Evolutionary conservation across 139 green algal species (phyloP), one percentile per base, ranked within the genome.

Genomic region (Chlamydomonas asymmetrica): DNA sequence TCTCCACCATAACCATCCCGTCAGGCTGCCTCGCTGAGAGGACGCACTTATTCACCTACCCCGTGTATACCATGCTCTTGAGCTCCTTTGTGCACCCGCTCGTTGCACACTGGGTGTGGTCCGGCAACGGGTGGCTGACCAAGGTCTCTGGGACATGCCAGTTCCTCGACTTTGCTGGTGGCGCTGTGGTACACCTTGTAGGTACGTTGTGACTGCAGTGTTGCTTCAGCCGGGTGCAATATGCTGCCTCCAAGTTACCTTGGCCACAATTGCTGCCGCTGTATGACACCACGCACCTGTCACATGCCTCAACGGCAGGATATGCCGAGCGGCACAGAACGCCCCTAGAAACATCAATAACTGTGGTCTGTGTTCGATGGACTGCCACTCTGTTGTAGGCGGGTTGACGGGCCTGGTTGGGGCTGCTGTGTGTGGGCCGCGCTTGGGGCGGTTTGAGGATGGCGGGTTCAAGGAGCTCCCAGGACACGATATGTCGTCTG

Each of bases 161-260:
- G 7, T 81, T 84, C 35, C 63, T 87, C 73, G 82, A 87, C 69
- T 87, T 87, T 71, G 82, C 82, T 18, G 82, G 82, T 20, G 83
- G 83, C 37, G 66, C 79, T 32, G 75, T 81, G 56, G 79, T 88
- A 63, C 79, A 85, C 64, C 59, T 67, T 10, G 39, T 67, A 22
- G 70, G 70, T 76, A 41, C 35, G 70, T 37, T n/a, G n/a, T n/a
- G n/a, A n/a, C n/a, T n/a, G n/a, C n/a, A n/a, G n/a, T n/a, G n/a
- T n/a, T n/a, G n/a, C n/a, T n/a, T n/a, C n/a, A n/a, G n/a, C n/a
- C n/a, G n/a, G n/a, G n/a, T n/a, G n/a, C n/a, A n/a, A n/a, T n/a
- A n/a, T n/a, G n/a, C n/a, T n/a, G n/a, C n/a, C n/a, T n/a, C n/a
- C n/a, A n/a, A n/a, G n/a, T n/a, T n/a, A n/a, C n/a, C n/a, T n/a